phyloP scores from a whole-genome alignment of 2,329 filamentous ascomycete species.

The Hypoxylon sp. region DNA sequence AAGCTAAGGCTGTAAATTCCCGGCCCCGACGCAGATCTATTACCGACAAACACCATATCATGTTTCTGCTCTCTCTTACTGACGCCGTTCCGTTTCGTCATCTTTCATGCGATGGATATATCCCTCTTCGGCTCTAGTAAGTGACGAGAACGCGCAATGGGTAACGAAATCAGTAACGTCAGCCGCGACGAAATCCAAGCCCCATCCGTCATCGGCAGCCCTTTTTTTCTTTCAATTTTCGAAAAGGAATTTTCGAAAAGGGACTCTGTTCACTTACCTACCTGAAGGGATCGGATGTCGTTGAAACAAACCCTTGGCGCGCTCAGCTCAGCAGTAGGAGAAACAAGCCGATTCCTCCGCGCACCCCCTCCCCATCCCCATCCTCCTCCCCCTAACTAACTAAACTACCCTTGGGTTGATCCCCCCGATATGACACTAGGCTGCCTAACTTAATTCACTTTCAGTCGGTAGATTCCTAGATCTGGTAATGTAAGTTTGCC shows the following conservation, averaged over 20 bases:
- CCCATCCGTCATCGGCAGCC: not conserved
- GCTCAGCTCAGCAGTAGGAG: not conserved
- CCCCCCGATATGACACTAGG: not conserved
- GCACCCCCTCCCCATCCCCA: no score
- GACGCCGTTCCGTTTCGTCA: not conserved
- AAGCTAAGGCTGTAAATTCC: no score
- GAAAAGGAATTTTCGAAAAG: not conserved
- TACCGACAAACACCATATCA: not conserved
- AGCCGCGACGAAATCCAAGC: not conserved
- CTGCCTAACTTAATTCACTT: no score
- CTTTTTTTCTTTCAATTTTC: not conserved
- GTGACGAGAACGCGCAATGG: not conserved
- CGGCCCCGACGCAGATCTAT: not conserved
- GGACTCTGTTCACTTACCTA: no score
- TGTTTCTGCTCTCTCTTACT: slow-evolving; percentile 5
- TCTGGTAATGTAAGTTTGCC: not conserved
- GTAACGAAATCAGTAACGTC: not conserved
- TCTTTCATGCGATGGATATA: slow-evolving; percentile 2
- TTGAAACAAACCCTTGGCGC: slow-evolving; percentile 3
- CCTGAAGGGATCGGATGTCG: not conserved
- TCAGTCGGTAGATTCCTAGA: not conserved
- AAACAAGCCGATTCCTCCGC: not conserved
- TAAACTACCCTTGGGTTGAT: not conserved
- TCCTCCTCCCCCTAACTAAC: no score
- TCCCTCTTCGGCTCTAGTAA: not conserved